Evolutionary conservation across 768 basidiomycete genomes (phyloP), one percentile per base, ranked within the genome.

Genomic region (Suillus clintonianus): DNA sequence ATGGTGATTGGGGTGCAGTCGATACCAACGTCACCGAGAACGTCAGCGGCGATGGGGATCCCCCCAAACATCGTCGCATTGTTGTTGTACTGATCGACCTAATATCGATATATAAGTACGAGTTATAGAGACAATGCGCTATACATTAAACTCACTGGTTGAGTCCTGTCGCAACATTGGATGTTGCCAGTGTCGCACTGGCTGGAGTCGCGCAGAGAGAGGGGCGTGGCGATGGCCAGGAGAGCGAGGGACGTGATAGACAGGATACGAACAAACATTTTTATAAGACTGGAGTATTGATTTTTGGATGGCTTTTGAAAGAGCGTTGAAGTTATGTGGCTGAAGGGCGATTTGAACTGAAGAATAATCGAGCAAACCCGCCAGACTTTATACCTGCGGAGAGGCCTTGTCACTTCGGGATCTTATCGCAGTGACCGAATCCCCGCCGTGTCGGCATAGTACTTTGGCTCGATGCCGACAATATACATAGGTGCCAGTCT

Each of bases 201-300:
- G 19, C 17, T 1, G 37, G 6, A 42, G 19, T 30, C 24, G 11
- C 66, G 65, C 32, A 65, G 73, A 34, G 54, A 13, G 34, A 56
- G 72, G 17, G 66, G 51, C 51, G 30, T 74, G 65, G 68, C 47
- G 37, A 61, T 58, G 57, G 67, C 34, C 41, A 72, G 66, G 24
- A 73, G 1, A 43, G 34, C 57, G 43, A 73, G 9, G 22, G 68
- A 48, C 51, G 73, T 30, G 32, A 73, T 42, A 41, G 62, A 65
- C 66, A 68, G 65, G 59, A 65, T 22, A 54, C 41, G 72, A 63
- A 64, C 9, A 61, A 72, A 72, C 72, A 73, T 73, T 62, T 50
- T 51, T 54, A 10, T 39, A 17, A 39, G 17, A 39, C 15, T 57
- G 14, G 27, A 27, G 24, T 10, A 22, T 17, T 24, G 9, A 3